A percentile compares a stretch with the other conserved stretches of the same genome.
Evolutionary conservation across 495 filamentous ascomycete species (phyloP).

Genomic region (Pyrenula massariospora): DNA sequence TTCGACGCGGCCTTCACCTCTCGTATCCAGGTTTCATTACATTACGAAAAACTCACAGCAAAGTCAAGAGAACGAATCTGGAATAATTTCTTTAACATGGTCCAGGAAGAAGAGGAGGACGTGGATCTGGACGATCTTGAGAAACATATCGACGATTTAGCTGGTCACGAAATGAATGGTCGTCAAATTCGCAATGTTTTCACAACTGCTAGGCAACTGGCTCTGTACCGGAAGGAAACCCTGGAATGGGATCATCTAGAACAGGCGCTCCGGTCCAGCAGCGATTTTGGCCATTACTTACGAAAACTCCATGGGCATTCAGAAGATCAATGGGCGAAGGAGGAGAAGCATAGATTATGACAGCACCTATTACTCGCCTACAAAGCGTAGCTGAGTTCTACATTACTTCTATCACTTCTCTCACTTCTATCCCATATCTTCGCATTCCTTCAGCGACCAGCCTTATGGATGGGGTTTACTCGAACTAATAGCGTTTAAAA

Average conservation of each 20-base stretch:
- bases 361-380: too few relatives aligned
- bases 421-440: too few relatives aligned
- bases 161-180: constrained; percentile 70
- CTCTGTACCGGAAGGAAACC: constrained; percentile 2
- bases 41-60: constrained; percentile 64
- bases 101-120: constrained; percentile 48
- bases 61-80: constrained; percentile 75
- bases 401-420: too few relatives aligned
- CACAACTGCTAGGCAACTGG: constrained; percentile 17
- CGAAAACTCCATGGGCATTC: constrained; percentile 4
- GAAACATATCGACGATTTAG: constrained; percentile 53
- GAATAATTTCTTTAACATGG: constrained; percentile 70
- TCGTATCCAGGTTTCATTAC: constrained; percentile 61
- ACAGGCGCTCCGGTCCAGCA: constrained; percentile 9
- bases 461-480: too few relatives aligned
- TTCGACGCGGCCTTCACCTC: constrained; percentile 59
- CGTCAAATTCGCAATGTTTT: constrained; percentile 49
- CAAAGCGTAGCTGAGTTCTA: too few relatives aligned
- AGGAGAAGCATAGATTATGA: neutral
- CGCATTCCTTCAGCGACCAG: too few relatives aligned
- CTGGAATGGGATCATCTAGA: constrained; percentile 9
- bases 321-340: constrained; percentile 3
- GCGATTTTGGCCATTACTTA: constrained; percentile 6
- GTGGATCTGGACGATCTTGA: constrained; percentile 53
- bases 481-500: too few relatives aligned